phyloP scores from a whole-genome alignment of 2,329 filamentous ascomycete species.

The Epichloe hybrida region DNA sequence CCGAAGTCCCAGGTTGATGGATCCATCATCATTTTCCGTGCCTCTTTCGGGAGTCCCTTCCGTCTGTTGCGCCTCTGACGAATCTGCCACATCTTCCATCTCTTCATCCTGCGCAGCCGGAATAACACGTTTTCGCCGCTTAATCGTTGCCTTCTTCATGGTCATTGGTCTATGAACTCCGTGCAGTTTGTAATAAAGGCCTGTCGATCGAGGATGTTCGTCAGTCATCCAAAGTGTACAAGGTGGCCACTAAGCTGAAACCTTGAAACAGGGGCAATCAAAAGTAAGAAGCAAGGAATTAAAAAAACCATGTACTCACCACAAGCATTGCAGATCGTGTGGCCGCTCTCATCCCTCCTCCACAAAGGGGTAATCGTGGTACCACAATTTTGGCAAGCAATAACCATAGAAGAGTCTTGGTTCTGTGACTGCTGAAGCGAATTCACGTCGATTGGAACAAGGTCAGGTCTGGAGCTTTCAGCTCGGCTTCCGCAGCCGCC shows the following conservation, averaged over 20 bases:
- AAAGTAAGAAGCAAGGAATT: no score
- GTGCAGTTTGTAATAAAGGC: slow-evolving; percentile 92
- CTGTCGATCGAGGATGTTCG: slow-evolving; percentile 28
- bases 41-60: slow-evolving; percentile 35
- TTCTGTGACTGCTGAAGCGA: slow-evolving; percentile 20
- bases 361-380: slow-evolving; percentile 95
- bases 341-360: slow-evolving; percentile 84
- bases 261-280: neutral
- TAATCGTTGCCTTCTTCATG: slow-evolving; percentile 99
- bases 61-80: slow-evolving; percentile 24
- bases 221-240: neutral
- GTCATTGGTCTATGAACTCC: slow-evolving; percentile 83
- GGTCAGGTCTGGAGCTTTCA: slow-evolving; percentile 14
- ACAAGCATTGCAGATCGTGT: slow-evolving; percentile 97
- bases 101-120: slow-evolving; percentile 50
- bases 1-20: slow-evolving; percentile 46
- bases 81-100: slow-evolving; percentile 34
- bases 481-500: slow-evolving; percentile 19
- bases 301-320: slow-evolving; percentile 42
- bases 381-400: slow-evolving; percentile 92
- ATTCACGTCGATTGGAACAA: slow-evolving; percentile 21
- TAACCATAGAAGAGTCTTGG: slow-evolving; percentile 37
- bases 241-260: neutral
- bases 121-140: slow-evolving; percentile 86
- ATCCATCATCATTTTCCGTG: slow-evolving; percentile 48